These are phyloP conservation scores for Alternaria infectoria DNA, from an alignment of 2,329 filamentous ascomycete genomes.

Conservation along the genomic window DNA sequence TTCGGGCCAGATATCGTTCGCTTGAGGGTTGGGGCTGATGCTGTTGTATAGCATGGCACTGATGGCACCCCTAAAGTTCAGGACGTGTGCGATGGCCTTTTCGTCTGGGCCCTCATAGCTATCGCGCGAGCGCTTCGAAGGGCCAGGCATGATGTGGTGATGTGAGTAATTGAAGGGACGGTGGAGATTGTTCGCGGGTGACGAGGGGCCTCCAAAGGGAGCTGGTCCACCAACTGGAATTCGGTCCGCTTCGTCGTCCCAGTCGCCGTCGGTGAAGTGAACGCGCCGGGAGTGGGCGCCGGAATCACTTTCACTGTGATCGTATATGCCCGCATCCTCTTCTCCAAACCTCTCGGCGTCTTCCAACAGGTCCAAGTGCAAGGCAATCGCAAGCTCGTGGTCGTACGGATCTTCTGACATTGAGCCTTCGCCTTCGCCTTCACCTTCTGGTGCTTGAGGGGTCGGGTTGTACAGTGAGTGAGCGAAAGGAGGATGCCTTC, in stretches of 20 bases:
- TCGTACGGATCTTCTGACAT: background rate
- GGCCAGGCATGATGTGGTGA: constrained; percentile 1
- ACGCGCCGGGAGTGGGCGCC: background rate
- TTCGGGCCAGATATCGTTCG: constrained; percentile 47
- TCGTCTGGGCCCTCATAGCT: constrained; percentile 19
- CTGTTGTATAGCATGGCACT: constrained; percentile 33
- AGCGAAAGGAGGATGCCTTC: constrained; percentile 7
- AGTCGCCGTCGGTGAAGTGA: background rate
- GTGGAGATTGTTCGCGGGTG: background rate
- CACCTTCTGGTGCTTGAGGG: background rate
- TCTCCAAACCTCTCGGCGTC: background rate
- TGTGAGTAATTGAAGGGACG: background rate
- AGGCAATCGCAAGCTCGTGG: constrained; percentile 13
- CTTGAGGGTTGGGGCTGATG: constrained; percentile 22
- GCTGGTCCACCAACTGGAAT: background rate
- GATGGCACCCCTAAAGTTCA: constrained; percentile 30
- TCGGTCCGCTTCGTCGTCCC: background rate
- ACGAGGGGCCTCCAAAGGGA: background rate
- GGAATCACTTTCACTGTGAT: background rate
- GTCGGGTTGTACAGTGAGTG: constrained; percentile 5
- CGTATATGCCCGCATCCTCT: background rate
- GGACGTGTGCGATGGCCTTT: constrained; percentile 14
- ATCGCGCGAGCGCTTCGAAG: constrained; percentile 27
- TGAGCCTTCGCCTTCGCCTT: background rate
- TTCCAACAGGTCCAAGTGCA: constrained; percentile 12